phyloP scores from a whole-genome alignment of 2,329 filamentous ascomycete genomes.

The Clarireedia homoeocarpa region DNA sequence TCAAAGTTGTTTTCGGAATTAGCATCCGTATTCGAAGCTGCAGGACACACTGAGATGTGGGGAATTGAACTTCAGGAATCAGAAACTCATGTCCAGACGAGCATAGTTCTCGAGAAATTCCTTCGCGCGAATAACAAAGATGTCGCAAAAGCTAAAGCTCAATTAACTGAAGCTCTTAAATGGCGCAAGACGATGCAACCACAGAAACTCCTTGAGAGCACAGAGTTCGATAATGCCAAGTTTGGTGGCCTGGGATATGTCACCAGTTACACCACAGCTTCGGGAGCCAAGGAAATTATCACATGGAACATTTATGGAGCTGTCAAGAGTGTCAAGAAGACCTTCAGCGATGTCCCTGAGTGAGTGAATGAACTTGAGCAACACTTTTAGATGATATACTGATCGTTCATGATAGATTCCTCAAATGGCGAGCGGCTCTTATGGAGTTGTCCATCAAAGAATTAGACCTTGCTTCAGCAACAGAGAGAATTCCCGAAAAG shows the following conservation, averaged over 20 bases:
- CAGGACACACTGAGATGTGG: conserved; percentile 74
- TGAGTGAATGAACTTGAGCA: conserved; percentile 37
- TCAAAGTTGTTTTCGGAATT: conserved; percentile 51
- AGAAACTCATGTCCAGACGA: conserved; percentile 57
- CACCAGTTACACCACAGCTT: conserved; percentile 54
- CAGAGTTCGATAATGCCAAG: conserved; percentile 56
- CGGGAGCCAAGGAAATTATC: conserved; percentile 51
- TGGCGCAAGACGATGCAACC: conserved; percentile 79
- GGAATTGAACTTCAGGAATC: conserved; percentile 56
- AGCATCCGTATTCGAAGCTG: conserved; percentile 46
- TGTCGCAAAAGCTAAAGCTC: conserved; percentile 63
- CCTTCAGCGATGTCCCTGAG: conserved; percentile 77
- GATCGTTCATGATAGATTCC: conserved; percentile 52
- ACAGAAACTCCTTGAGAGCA: conserved; percentile 52
- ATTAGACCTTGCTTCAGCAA: conserved; percentile 63
- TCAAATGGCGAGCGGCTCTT: conserved; percentile 80
- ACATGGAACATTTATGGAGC: conserved; percentile 93
- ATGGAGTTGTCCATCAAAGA: conserved; percentile 81
- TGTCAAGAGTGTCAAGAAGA: conserved; percentile 71
- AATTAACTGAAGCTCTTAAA: conserved; percentile 69
- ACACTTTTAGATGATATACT: background rate
- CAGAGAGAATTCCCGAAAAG: conserved; percentile 53
- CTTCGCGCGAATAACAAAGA: conserved; percentile 82
- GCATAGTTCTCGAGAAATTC: conserved; percentile 87
- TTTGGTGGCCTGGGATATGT: conserved; percentile 77